Conservation (phyloP, 495 filamentous ascomycete species). For the Lepidopterella palustris region DNA sequence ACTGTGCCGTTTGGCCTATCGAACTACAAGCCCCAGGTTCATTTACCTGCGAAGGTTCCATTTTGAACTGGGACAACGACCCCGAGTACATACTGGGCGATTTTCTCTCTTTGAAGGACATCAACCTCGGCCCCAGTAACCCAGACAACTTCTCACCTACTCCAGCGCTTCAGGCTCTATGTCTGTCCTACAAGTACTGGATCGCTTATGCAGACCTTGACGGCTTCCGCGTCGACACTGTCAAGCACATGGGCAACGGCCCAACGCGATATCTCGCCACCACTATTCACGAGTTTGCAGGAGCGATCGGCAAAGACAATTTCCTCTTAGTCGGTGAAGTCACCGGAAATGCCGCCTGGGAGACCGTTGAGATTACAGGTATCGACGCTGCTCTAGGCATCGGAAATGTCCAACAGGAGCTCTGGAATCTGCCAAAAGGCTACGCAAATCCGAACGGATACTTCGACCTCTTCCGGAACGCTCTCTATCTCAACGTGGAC, state of each 20-base stretch:
- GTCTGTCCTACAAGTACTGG: conserved; percentile 29
- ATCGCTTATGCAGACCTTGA: conserved; percentile 29
- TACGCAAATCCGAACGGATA: conserved; percentile 14
- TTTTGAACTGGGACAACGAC: conserved; percentile 22
- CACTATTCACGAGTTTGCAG: conserved; percentile 24
- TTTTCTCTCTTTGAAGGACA: conserved; percentile 25
- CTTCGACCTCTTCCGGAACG: conserved; percentile 28
- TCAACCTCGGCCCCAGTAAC: conserved; percentile 13
- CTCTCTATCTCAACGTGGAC: conserved; percentile 15
- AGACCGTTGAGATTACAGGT: conserved; percentile 26
- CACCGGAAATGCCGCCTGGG: conserved; percentile 15
- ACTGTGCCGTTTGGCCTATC: conserved; percentile 26
- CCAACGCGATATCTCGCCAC: conserved; percentile 27
- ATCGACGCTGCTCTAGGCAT: conserved; percentile 29
- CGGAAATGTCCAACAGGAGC: conserved; percentile 22
- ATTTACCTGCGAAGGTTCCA: conserved; percentile 22
- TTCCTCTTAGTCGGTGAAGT: conserved; percentile 29
- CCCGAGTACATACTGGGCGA: conserved; percentile 27
- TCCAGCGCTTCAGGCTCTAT: conserved; percentile 14
- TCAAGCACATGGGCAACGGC: conserved; percentile 32
- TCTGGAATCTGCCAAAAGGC: conserved; percentile 24
- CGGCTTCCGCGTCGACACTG: conserved; percentile 29
- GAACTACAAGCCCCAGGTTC: conserved; percentile 14
- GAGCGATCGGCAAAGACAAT: conserved; percentile 25
- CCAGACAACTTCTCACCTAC: conserved; percentile 19